Base-by-base conservation (phyloP, 78 protist genomes). In the Planoprotostelium fungivorum region DNA sequence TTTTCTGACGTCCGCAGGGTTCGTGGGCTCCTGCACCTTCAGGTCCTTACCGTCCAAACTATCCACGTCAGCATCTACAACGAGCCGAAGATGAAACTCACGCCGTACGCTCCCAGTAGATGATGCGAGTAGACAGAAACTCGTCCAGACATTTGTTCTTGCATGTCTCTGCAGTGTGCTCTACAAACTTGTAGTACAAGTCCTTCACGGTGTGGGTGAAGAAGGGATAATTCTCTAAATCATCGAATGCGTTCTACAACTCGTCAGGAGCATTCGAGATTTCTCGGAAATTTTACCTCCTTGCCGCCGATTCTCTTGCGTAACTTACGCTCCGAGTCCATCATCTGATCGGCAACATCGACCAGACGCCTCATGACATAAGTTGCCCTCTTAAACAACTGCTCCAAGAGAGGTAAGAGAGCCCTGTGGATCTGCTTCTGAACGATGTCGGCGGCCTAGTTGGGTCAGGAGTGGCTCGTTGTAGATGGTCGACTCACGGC, bases 131-230 rank as follows among this genome's bases (percentile, higher is more conserved):
- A 29, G 90, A 88, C 85, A 88, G 89, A 34, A 94, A 94, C 63
- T 94, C 96, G 87, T 94, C 96, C 85, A 91, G 84, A 88, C 96
- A 94, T 63, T 94, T 94, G 35, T 83, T 87, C 63, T 88, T 91
- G 63, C 95, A 91, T 9, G 63, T 38, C 34, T 37, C 84, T 9
- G 90, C 93, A 31, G 89, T 35, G 29, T 89, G 90, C 28, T 94
- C 94, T 31, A 94, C 91, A 38, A 91, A 94, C 38, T 89, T 90
- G 63, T 91, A 91, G 92, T 91, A 91, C 93, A 94, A 89, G 87
- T 93, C 93, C 34, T 88, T 93, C 38, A 93, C 89, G 34, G 83
- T 34, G 38, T 93, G 83, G 34, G 84, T 90, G 63, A 93, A 93
- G 86, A 90, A 93, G 86, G 95, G 95, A 38, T 90, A 92, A 34